These are phyloP conservation scores for Hymenoscyphus occultus DNA, from an alignment of 2,329 filamentous ascomycete species.

Conservation along the genomic window DNA sequence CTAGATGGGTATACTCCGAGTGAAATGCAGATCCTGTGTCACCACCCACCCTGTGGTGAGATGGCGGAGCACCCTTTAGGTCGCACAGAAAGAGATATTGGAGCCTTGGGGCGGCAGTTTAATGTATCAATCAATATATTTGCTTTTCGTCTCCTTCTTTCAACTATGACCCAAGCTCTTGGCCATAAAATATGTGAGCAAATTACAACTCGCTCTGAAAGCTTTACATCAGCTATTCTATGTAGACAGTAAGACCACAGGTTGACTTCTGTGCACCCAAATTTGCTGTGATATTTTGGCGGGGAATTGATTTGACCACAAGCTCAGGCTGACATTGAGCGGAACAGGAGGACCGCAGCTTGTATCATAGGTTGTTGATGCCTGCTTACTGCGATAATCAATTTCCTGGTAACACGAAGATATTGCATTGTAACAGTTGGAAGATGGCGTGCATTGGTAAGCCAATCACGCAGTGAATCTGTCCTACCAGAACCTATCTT, in stretches of 20 bases:
- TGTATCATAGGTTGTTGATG: not conserved
- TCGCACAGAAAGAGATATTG: not conserved
- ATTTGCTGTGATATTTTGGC: not conserved
- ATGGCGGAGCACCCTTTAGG: not conserved
- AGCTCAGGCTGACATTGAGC: no score
- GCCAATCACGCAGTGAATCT: not conserved
- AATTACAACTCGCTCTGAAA: not conserved
- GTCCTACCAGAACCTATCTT: not conserved
- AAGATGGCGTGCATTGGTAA: no score
- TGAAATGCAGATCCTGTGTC: not conserved
- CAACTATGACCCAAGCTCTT: not conserved
- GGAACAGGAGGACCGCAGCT: no score
- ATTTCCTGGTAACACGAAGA: not conserved
- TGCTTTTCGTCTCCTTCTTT: not conserved
- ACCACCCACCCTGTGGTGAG: not conserved
- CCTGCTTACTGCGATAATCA: not conserved
- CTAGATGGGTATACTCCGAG: not conserved
- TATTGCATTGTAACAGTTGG: not conserved
- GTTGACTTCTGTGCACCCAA: slow-evolving; percentile 1
- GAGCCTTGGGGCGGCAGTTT: not conserved
- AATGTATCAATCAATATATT: not conserved
- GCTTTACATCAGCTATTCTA: not conserved
- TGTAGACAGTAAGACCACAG: not conserved
- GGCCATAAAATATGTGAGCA: not conserved
- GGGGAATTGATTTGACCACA: no score